Conservation (phyloP, 1,139 yeast genomes). For the Zygotorulaspora mrakii region DNA sequence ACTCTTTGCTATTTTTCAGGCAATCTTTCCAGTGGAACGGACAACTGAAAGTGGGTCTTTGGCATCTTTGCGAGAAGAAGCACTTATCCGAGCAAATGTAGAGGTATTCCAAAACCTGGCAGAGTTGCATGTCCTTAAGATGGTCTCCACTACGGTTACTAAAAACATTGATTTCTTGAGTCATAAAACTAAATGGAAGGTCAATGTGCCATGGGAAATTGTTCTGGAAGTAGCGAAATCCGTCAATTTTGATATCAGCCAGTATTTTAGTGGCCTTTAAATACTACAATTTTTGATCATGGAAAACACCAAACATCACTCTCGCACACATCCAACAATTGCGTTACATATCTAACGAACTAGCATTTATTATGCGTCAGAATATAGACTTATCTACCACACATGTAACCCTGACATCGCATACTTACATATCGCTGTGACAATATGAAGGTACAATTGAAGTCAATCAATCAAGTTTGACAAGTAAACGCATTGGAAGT, state of each 20-base stretch:
- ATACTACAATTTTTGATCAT: no score
- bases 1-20: slow-evolving; percentile 62
- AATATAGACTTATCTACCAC: background rate
- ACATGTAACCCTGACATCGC: slow-evolving; percentile 1
- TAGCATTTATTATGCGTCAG: no score
- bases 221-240: slow-evolving; percentile 52
- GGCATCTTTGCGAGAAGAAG: slow-evolving; percentile 22
- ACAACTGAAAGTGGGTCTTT: slow-evolving; percentile 21
- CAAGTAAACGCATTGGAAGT: background rate
- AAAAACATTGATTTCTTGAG: slow-evolving; percentile 56
- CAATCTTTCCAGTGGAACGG: slow-evolving; percentile 43
- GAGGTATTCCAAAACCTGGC: slow-evolving; percentile 62
- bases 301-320: no score
- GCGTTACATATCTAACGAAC: no score
- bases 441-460: no score
- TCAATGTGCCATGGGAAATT: slow-evolving; percentile 58
- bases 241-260: slow-evolving; percentile 52
- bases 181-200: slow-evolving; percentile 65
- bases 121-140: slow-evolving; percentile 54
- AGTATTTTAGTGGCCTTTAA: slow-evolving; percentile 49
- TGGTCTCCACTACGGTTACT: slow-evolving; percentile 41
- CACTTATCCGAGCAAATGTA: slow-evolving; percentile 43
- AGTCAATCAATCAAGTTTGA: no score
- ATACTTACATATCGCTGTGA: background rate
- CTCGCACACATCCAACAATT: no score